Evolutionary conservation across 2,329 filamentous ascomycete genomes (phyloP).

Genomic region (Tolypocladium capitatum): DNA sequence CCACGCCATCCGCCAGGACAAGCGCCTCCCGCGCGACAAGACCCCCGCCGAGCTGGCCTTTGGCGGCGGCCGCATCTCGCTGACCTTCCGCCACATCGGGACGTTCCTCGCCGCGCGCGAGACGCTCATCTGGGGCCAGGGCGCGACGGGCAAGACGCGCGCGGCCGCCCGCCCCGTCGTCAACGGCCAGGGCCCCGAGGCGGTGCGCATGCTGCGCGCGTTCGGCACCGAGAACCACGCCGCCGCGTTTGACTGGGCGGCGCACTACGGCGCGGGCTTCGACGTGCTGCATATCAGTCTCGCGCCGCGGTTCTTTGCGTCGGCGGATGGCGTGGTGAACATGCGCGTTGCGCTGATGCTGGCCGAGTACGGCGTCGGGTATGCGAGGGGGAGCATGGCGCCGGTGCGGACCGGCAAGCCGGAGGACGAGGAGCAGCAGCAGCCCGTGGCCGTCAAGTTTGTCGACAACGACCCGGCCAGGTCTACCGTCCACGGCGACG

Average conservation of each 20-base stretch:
- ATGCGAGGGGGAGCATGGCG: conserved; percentile 30
- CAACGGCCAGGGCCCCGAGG: conserved; percentile 54
- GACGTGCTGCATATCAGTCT: conserved; percentile 61
- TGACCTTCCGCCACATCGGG: conserved; percentile 82
- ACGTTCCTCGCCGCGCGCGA: conserved; percentile 63
- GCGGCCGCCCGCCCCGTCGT: conserved; percentile 48
- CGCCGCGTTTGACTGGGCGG: conserved; percentile 59
- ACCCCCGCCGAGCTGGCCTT: conserved; percentile 56
- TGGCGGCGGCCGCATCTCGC: conserved; percentile 66
- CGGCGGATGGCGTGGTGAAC: conserved; percentile 33
- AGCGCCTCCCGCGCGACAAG: conserved; percentile 56
- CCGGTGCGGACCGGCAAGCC: not conserved
- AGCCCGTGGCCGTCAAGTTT: conserved; percentile 29
- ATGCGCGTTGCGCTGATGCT: conserved; percentile 37
- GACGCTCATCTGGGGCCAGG: conserved; percentile 78
- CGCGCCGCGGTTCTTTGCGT: conserved; percentile 37
- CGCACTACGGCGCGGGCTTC: conserved; percentile 65
- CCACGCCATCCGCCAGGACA: conserved; percentile 84
- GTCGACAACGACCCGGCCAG: conserved; percentile 38
- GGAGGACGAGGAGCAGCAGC: conserved; percentile 3
- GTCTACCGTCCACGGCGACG: conserved; percentile 34
- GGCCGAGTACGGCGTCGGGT: conserved; percentile 31
- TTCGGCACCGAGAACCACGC: conserved; percentile 79
- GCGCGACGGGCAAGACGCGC: conserved; percentile 56
- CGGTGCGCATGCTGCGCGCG: conserved; percentile 56